Percentiles rank a stretch among this genome's conserved stretches.
phyloP scores from a whole-genome alignment of 352 stramenopile genomes.

The Phytophthora kernoviae region DNA sequence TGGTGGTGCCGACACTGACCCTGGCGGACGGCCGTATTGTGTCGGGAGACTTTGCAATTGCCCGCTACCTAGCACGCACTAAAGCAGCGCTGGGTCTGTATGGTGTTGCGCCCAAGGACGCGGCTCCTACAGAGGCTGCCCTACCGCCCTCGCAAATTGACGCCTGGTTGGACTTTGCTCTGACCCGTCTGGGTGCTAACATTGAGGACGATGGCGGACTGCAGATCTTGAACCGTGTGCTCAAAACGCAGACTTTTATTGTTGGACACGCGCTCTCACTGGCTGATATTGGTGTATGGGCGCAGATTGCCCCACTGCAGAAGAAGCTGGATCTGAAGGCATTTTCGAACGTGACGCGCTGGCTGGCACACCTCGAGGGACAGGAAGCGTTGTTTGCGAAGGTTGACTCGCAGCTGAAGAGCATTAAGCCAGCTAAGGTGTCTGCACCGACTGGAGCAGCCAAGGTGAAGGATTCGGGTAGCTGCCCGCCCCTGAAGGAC shows the following conservation, averaged over 20 bases:
- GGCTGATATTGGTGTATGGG: constrained; percentile 96
- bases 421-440: constrained; percentile 42
- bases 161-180: constrained; percentile 94
- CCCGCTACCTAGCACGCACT: constrained; percentile 65
- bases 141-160: constrained; percentile 76
- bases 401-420: constrained; percentile 56
- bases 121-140: constrained; percentile 33
- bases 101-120: constrained; percentile 55
- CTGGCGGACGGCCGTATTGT: constrained; percentile 60
- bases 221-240: constrained; percentile 88
- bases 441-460: constrained; percentile 11
- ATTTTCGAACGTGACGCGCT: constrained; percentile 79
- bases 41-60: constrained; percentile 80
- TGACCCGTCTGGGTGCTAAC: constrained; percentile 52
- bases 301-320: constrained; percentile 51
- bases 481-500: constrained; percentile 93
- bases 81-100: constrained; percentile 58
- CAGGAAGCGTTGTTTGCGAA: constrained; percentile 63
- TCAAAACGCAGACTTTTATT: constrained; percentile 93
- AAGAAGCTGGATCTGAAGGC: constrained; percentile 51
- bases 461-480: constrained; percentile 84
- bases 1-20: constrained; percentile 69
- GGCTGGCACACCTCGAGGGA: constrained; percentile 64
- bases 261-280: constrained; percentile 94
- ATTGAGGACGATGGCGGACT: constrained; percentile 48